Conservation (phyloP, 2,329 filamentous ascomycete species). For the Pseudovirgaria hyperparasitica region DNA sequence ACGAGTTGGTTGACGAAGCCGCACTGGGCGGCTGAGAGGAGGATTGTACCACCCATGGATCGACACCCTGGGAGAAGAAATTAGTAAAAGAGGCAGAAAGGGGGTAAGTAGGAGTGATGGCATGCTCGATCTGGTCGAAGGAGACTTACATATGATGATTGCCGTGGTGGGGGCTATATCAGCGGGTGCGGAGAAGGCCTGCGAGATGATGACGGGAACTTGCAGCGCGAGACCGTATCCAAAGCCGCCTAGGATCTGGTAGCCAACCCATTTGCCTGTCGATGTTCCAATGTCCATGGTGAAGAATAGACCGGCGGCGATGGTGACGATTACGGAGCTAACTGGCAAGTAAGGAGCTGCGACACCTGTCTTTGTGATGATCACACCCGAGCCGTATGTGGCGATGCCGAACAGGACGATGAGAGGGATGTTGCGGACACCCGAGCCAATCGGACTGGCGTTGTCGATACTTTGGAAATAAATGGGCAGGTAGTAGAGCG, state of each 20-base stretch:
- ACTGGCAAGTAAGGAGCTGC: constrained; percentile 21
- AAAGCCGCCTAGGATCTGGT: constrained; percentile 30
- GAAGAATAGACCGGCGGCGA: constrained; percentile 29
- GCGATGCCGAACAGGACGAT: constrained; percentile 20
- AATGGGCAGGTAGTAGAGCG: constrained; percentile 35
- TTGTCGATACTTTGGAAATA: constrained; percentile 34
- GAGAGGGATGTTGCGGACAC: constrained; percentile 30
- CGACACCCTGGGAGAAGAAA: constrained; percentile 17
- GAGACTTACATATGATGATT: constrained; percentile 17
- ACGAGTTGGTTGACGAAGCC: constrained; percentile 28
- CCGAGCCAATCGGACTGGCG: constrained; percentile 21
- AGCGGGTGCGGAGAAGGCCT: constrained; percentile 17
- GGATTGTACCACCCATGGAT: constrained; percentile 28
- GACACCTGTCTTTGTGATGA: constrained; percentile 18
- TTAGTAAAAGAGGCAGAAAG: constrained; percentile 4
- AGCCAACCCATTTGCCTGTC: constrained; percentile 31
- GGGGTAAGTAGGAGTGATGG: constrained; percentile 1
- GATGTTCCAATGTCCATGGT: constrained; percentile 25
- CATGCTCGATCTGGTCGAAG: constrained; percentile 1
- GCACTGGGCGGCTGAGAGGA: constrained; percentile 25
- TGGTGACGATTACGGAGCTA: constrained; percentile 15
- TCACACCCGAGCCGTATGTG: constrained; percentile 8
- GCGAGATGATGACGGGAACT: constrained; percentile 22
- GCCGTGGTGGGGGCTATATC: constrained; percentile 26
- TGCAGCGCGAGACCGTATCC: constrained; percentile 14